Conservation (phyloP, 495 filamentous ascomycete species). For the Cryomyces minteri region DNA sequence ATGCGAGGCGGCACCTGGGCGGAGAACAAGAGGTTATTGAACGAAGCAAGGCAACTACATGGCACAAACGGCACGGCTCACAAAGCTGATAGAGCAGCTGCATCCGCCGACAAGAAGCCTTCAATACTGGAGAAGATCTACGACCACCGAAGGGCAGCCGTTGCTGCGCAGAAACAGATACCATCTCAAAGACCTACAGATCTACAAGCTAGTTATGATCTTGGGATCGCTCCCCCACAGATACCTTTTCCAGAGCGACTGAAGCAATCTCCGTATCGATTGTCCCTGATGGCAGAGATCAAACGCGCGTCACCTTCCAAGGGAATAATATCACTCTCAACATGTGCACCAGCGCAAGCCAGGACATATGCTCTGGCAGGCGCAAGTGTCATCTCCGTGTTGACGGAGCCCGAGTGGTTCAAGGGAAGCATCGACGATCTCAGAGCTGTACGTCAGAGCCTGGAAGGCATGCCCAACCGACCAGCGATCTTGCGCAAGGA, state of each 20-base stretch:
- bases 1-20: conserved; percentile 83
- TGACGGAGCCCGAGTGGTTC: conserved; percentile 98
- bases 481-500: conserved; percentile 90
- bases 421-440: conserved; percentile 94
- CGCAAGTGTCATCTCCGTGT: conserved; percentile 88
- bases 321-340: conserved; percentile 72
- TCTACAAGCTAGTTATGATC: conserved; percentile 69
- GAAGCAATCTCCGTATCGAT: conserved; percentile 56
- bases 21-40: conserved; percentile 37
- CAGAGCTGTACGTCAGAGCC: conserved; percentile 65
- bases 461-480: conserved; percentile 78
- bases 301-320: conserved; percentile 95
- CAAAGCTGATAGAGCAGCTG: conserved; percentile 4
- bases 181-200: conserved; percentile 70
- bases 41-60: conserved; percentile 1
- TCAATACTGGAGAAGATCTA: conserved; percentile 91
- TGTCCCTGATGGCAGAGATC: conserved; percentile 90
- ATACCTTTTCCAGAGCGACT: conserved; percentile 66
- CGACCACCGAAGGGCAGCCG: conserved; percentile 55
- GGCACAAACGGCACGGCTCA: conserved; percentile 8
- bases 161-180: conserved; percentile 69
- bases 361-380: conserved; percentile 83
- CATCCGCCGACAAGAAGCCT: conserved; percentile 32
- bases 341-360: conserved; percentile 79
- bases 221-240: conserved; percentile 71